phyloP scores from a whole-genome alignment of 129 eudicot genomes.

The Calendula officinalis region DNA sequence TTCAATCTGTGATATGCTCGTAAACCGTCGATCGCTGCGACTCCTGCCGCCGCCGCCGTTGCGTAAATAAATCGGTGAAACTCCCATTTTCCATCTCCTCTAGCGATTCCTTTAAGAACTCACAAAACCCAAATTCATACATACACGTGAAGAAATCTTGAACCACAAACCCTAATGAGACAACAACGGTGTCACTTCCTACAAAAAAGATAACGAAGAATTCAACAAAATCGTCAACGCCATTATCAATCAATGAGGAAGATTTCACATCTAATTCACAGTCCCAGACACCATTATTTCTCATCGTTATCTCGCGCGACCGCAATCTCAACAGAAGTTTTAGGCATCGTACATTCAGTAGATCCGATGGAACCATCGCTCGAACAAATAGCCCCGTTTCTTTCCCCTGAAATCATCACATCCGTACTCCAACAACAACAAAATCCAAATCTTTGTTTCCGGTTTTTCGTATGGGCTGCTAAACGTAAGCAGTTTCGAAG shows the following conservation, averaged over 20 bases:
- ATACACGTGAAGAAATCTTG: not conserved
- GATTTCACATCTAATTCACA: constrained; percentile 12
- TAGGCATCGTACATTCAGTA: constrained; percentile 33
- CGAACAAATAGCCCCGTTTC: constrained; percentile 34
- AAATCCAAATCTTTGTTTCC: constrained; percentile 49
- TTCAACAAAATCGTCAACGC: constrained; percentile 1
- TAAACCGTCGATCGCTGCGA: constrained; percentile 19
- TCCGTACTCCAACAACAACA: constrained; percentile 33
- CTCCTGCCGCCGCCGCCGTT: constrained; percentile 15
- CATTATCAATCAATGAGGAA: constrained; percentile 29
- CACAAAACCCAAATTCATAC: constrained; percentile 1
- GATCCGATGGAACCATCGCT: constrained; percentile 57
- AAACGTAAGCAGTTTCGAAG: constrained; percentile 38
- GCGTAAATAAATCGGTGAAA: not conserved
- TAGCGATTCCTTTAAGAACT: not conserved
- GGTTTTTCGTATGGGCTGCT: constrained; percentile 73
- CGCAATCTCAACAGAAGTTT: constrained; percentile 37
- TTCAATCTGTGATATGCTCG: not conserved
- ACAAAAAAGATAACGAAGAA: constrained; percentile 7
- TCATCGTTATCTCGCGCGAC: constrained; percentile 18
- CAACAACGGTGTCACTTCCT: constrained; percentile 24
- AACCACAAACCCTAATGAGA: constrained; percentile 30
- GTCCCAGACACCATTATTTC: constrained; percentile 19
- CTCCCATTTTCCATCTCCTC: not conserved
- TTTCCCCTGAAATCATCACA: constrained; percentile 31